Conservation (phyloP, 495 filamentous ascomycete genomes). For the Baudoinia panamericana region DNA sequence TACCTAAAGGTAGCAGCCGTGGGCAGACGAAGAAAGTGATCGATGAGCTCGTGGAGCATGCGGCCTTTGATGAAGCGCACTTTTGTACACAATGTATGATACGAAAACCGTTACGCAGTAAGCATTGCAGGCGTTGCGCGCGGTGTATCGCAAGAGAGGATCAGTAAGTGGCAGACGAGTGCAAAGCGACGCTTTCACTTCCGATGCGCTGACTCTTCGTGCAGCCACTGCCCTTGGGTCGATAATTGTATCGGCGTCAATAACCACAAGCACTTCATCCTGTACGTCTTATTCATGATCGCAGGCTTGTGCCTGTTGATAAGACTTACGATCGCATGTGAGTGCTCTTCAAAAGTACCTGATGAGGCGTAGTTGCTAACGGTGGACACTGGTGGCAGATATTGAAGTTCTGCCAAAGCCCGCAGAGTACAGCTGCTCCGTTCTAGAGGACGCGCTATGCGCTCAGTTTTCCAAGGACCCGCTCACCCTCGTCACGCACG, state of each 20-base stretch:
- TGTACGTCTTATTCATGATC: conserved; percentile 70
- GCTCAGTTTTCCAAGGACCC: conserved; percentile 60
- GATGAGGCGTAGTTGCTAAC: too few relatives aligned
- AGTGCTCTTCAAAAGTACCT: conserved; percentile 14
- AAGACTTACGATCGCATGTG: conserved; percentile 35
- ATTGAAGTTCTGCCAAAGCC: conserved; percentile 32
- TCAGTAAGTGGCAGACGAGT: conserved; percentile 57
- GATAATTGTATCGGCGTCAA: conserved; percentile 91
- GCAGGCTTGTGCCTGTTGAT: conserved; percentile 54
- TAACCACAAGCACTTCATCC: conserved; percentile 87
- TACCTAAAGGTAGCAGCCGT: conserved; percentile 83
- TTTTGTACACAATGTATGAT: conserved; percentile 94
- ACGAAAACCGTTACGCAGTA: conserved; percentile 77
- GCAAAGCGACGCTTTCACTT: conserved; percentile 1
- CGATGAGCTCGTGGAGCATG: conserved; percentile 63
- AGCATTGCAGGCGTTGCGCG: conserved; percentile 82
- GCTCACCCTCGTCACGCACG: conserved; percentile 61
- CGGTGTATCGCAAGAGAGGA: conserved; percentile 95
- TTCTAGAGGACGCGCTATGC: conserved; percentile 65
- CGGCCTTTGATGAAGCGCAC: conserved; percentile 87
- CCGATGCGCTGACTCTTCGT: conserved; percentile 25
- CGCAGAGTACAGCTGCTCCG: conserved; percentile 45
- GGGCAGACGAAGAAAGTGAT: conserved; percentile 78
- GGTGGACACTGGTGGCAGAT: conserved; percentile 32
- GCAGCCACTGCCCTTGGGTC: conserved; percentile 96